Evolutionary conservation across 2,329 filamentous ascomycete species (phyloP), one percentile per base, ranked within the genome.

Genomic region (Blastomyces emzantsi): DNA sequence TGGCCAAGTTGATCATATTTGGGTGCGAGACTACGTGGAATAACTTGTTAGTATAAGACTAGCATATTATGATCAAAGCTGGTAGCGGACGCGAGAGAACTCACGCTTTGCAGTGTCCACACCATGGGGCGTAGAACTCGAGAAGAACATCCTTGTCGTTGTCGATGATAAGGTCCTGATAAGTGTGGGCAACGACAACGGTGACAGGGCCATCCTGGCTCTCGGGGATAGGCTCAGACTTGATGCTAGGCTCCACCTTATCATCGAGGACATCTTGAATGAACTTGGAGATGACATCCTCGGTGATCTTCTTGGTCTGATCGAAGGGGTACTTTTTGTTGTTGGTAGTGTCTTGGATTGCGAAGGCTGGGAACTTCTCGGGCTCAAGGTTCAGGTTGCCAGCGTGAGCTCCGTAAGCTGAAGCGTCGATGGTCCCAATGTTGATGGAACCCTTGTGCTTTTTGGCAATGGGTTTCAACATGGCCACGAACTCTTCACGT

Each of bases 311-410:
- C 80, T 88, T 86, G 70, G 87, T 85, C 79, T 93, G 89, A 79
- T 94, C 90, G 76, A 87, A 97, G 73, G 94, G 94, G 83, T 89
- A 99, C 84, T 99, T 99, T 80, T 90, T 86, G 85, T 97, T 97
- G 86, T 96, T 96, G 77, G 84, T 83, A 62, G 88, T 91, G 76
- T 97, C 90, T 81, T 99, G 94, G 77, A 99, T 97, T 74, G 92
- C 94, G 79, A 99, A 99, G 66, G 93, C 88, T 66, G 94, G 94
- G 88, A 95, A 99, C 79, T 91, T 89, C 82, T 93, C 90, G 66
- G 90, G 85, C 81, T 96, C 91, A 67, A 99, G 90, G 86, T 99
- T 99, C 70, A 99, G 86, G 87, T 99, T 99, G 73, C 85, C 87
- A 70, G 91, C 92, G 80, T 99, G 94, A 70, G 93, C 92, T 75